Evolutionary conservation across 306 rosid genomes (phyloP).

Genomic region (Begonia masoniana): DNA sequence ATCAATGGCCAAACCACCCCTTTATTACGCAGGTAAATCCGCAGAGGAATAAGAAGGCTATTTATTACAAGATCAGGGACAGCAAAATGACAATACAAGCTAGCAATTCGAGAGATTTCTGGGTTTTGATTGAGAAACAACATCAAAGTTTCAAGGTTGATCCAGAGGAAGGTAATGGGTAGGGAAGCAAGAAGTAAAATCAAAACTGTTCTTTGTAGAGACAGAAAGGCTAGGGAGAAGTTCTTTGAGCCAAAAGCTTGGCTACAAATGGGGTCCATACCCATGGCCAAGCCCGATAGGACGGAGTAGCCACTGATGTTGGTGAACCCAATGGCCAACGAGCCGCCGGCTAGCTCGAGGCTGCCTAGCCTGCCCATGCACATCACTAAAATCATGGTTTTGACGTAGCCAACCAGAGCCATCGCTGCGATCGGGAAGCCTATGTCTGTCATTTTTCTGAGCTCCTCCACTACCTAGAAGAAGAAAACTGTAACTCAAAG

Average conservation of each 20-base stretch:
- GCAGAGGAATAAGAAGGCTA: slow-evolving; percentile 57
- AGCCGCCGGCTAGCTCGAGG: slow-evolving; percentile 14
- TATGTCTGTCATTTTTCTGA: slow-evolving; percentile 45
- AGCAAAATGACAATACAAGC: slow-evolving; percentile 50
- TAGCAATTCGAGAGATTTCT: slow-evolving; percentile 45
- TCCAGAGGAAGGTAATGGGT: slow-evolving; percentile 53
- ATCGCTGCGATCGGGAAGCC: slow-evolving; percentile 68
- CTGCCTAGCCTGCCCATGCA: slow-evolving; percentile 17
- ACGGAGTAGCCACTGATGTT: slow-evolving; percentile 15
- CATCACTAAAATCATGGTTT: slow-evolving; percentile 12
- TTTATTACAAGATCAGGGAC: slow-evolving; percentile 72
- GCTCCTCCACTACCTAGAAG: slow-evolving; percentile 53
- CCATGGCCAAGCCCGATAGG: slow-evolving; percentile 12
- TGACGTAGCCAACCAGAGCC: slow-evolving; percentile 51
- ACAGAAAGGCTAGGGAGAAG: slow-evolving; percentile 29
- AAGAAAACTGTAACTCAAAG: neutral
- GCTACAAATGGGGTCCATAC: slow-evolving; percentile 18
- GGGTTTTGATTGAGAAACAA: slow-evolving; percentile 40
- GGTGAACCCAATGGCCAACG: slow-evolving; percentile 15
- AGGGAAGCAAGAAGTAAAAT: slow-evolving; percentile 46
- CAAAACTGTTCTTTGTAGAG: slow-evolving; percentile 39
- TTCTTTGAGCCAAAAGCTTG: slow-evolving; percentile 33
- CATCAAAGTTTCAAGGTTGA: slow-evolving; percentile 63
- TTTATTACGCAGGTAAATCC: slow-evolving; percentile 55
- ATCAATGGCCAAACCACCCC: slow-evolving; percentile 66